Conservation (phyloP, 441 rosid species). For the Gossypium trilobum region DNA sequence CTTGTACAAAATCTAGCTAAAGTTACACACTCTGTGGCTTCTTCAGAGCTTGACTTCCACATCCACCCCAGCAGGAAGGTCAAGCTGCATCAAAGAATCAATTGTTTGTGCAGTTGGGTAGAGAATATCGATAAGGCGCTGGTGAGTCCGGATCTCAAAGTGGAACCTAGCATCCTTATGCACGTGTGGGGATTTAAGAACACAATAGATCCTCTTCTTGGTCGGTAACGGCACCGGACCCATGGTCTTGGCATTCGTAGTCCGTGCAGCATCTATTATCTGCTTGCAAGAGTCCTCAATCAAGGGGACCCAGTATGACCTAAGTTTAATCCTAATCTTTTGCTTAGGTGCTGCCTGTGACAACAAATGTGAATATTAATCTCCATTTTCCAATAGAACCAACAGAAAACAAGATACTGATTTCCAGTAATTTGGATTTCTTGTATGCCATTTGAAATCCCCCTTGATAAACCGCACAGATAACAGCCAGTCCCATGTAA, state of each 20-base stretch:
- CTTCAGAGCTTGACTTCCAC: slow-evolving; percentile 88
- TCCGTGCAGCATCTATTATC: slow-evolving; percentile 82
- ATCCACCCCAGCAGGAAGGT: slow-evolving; percentile 92
- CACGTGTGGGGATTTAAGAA: slow-evolving; percentile 91
- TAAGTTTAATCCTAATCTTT: slow-evolving; percentile 89
- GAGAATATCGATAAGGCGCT: slow-evolving; percentile 78
- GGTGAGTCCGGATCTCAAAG: slow-evolving; percentile 92
- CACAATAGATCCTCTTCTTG: slow-evolving; percentile 81
- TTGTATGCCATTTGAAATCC: background rate
- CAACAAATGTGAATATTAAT: background rate
- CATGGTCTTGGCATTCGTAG: slow-evolving; percentile 83
- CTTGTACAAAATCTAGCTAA: slow-evolving; percentile 14
- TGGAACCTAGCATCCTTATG: slow-evolving; percentile 97
- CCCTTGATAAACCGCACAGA: background rate
- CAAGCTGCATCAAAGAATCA: slow-evolving; percentile 90
- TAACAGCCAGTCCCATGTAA: background rate
- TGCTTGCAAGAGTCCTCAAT: slow-evolving; percentile 96
- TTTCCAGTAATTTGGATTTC: background rate
- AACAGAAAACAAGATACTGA: background rate
- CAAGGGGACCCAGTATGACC: slow-evolving; percentile 84
- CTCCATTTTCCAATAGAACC: background rate
- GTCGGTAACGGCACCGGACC: slow-evolving; percentile 95
- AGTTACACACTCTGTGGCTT: slow-evolving; percentile 12
- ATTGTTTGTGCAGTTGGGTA: slow-evolving; percentile 93
- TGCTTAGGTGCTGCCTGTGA: slow-evolving; percentile 87